Percentiles rank a stretch among this genome's conserved stretches.
phyloP scores from a whole-genome alignment of 2,329 filamentous ascomycete genomes.

The Diaporthe ampelina region DNA sequence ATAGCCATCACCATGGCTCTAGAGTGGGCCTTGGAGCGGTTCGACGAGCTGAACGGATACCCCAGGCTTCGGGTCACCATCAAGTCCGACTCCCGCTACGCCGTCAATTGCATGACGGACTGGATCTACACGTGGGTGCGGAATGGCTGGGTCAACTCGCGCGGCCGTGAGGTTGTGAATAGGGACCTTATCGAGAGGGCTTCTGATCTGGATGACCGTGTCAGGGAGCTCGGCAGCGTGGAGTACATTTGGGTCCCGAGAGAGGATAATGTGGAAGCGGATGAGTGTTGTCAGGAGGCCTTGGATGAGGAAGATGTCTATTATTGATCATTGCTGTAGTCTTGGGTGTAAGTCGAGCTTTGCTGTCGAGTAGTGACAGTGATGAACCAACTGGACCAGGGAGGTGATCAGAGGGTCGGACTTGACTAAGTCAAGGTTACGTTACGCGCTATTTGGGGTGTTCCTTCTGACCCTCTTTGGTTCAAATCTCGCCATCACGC shows the following conservation, averaged over 20 bases:
- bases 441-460: no score
- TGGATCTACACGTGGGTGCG: background rate
- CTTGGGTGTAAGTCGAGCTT: background rate
- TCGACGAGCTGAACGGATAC: background rate
- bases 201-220: background rate
- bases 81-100: background rate
- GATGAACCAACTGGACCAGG: no score
- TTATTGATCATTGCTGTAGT: background rate
- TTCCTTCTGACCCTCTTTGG: no score
- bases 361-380: background rate
- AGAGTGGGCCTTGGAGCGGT: background rate
- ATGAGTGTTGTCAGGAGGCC: background rate
- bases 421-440: no score
- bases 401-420: no score
- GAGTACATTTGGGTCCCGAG: background rate
- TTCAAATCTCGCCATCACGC: no score
- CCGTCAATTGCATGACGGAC: background rate
- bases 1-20: background rate
- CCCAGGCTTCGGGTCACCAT: background rate
- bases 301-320: background rate
- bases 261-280: background rate
- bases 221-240: background rate
- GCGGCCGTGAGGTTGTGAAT: background rate
- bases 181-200: background rate
- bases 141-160: background rate